Evolutionary conservation across 129 eudicot genomes (phyloP).

Genomic region (Escallonia rubra): DNA sequence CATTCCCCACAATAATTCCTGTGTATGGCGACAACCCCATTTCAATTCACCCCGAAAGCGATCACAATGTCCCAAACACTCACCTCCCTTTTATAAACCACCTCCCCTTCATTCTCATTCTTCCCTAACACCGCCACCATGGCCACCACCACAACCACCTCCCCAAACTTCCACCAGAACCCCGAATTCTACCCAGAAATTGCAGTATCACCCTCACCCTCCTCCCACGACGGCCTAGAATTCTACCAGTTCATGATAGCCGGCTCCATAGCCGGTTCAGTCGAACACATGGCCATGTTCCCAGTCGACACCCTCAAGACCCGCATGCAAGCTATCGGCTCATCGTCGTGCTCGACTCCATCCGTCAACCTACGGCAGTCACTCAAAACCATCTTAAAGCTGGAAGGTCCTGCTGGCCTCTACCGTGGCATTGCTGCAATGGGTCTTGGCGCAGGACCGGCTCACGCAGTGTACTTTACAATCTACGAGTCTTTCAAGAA

Average conservation of each 20-base stretch:
- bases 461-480: constrained; percentile 44
- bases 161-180: constrained; percentile 9
- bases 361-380: constrained; percentile 21
- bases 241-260: constrained; percentile 46
- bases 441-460: constrained; percentile 48
- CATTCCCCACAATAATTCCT: constrained; percentile 13
- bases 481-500: constrained; percentile 31
- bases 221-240: constrained; percentile 32
- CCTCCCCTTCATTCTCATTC: not conserved
- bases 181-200: constrained; percentile 21
- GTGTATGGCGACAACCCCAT: constrained; percentile 14
- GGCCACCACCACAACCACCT: constrained; percentile 18
- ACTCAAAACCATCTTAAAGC: constrained; percentile 16
- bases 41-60: constrained; percentile 17
- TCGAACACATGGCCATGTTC: constrained; percentile 55
- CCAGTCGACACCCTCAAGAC: constrained; percentile 49
- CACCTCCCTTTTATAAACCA: constrained; percentile 1
- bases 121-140: constrained; percentile 2
- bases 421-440: constrained; percentile 45
- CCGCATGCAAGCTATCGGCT: constrained; percentile 38
- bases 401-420: constrained; percentile 31
- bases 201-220: constrained; percentile 8
- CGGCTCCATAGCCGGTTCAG: constrained; percentile 43
- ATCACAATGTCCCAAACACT: not conserved
- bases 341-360: constrained; percentile 17